Conservation (phyloP, 1,284 basidiomycete genomes). For the Sphaerobolus stellatus region DNA sequence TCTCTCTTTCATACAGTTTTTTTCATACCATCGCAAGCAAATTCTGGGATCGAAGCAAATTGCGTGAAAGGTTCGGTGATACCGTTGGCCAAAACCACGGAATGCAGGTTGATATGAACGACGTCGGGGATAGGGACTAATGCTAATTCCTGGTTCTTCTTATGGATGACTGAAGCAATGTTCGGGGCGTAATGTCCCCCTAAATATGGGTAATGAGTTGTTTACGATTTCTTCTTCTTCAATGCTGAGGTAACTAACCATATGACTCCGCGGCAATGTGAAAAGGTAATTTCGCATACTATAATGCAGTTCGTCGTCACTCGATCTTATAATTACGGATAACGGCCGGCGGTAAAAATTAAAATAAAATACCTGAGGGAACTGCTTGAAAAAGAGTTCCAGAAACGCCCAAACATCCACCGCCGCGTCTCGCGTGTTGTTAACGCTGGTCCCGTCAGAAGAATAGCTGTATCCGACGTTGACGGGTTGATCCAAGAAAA, state of each 20-base stretch:
- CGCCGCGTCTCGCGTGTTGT: conserved; percentile 70
- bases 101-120: conserved; percentile 71
- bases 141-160: conserved; percentile 62
- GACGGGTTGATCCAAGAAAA: conserved; percentile 87
- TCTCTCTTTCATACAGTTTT: too few relatives aligned
- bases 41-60: conserved; percentile 76
- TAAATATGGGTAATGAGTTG: conserved; percentile 41
- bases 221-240: too few relatives aligned
- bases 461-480: conserved; percentile 89
- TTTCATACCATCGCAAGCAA: conserved; percentile 59
- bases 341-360: neutral
- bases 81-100: conserved; percentile 80
- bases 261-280: conserved; percentile 76
- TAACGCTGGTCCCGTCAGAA: conserved; percentile 68
- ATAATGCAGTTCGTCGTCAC: too few relatives aligned
- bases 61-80: conserved; percentile 78
- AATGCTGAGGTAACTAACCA: conserved; percentile 31
- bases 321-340: too few relatives aligned
- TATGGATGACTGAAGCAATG: conserved; percentile 73
- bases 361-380: conserved; percentile 41
- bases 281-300: conserved; percentile 35
- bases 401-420: conserved; percentile 90
- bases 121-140: conserved; percentile 41
- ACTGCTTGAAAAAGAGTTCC: conserved; percentile 77
- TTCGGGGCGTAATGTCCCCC: conserved; percentile 81